These are phyloP conservation scores for Leptographium wingfieldii DNA, from an alignment of 2,329 filamentous ascomycete genomes.

Conservation along the genomic window DNA sequence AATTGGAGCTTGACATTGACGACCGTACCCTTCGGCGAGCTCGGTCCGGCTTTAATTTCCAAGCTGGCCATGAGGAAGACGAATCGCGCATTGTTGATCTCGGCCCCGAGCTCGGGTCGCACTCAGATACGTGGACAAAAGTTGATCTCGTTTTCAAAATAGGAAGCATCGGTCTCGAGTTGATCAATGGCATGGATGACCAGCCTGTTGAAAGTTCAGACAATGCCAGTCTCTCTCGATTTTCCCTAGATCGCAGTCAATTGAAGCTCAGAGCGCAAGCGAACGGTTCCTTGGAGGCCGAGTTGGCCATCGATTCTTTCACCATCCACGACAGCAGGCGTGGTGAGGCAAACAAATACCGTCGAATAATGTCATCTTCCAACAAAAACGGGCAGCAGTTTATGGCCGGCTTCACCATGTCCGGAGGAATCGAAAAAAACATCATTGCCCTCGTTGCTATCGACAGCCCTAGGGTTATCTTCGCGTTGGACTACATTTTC, in stretches of 20 bases:
- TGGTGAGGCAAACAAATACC: constrained; percentile 85
- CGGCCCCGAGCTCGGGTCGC: constrained; percentile 56
- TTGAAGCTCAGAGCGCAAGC: constrained; percentile 89
- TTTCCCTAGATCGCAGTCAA: constrained; percentile 85
- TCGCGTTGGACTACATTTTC: constrained; percentile 91
- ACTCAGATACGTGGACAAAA: constrained; percentile 73
- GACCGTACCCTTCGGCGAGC: constrained; percentile 36
- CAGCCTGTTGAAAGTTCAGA: constrained; percentile 69
- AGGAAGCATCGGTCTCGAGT: constrained; percentile 74
- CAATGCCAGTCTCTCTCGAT: constrained; percentile 75
- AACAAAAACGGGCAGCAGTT: constrained; percentile 95
- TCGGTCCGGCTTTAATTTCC: constrained; percentile 24
- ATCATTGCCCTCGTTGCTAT: constrained; percentile 86
- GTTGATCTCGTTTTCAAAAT: constrained; percentile 86
- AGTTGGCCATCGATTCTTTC: constrained; percentile 86
- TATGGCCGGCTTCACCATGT: constrained; percentile 93
- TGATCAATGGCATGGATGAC: constrained; percentile 64
- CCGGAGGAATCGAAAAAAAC: constrained; percentile 66
- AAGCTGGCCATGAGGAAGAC: constrained; percentile 8
- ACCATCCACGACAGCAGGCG: constrained; percentile 88
- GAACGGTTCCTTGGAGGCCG: constrained; percentile 81
- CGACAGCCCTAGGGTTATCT: constrained; percentile 87
- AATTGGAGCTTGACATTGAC: constrained; percentile 58
- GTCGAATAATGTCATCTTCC: constrained; percentile 94
- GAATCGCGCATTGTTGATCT: constrained; percentile 39